phyloP scores from a whole-genome alignment of 1,284 basidiomycete species.

The Lignosus rhinocerotis region DNA sequence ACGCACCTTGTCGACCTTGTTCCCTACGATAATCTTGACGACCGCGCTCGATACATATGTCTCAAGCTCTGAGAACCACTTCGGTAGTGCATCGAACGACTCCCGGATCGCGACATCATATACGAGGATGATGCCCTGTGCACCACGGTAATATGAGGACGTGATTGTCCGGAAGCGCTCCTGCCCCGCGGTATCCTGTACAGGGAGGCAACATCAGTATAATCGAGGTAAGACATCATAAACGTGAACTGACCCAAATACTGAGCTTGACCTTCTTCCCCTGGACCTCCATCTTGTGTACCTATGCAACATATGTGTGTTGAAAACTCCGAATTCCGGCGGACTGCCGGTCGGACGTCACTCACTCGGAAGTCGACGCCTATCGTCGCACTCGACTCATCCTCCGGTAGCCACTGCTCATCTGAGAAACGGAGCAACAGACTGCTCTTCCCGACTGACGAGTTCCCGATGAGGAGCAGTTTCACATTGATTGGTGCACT shows the following conservation, averaged over 20 bases:
- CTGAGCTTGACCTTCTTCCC: constrained; percentile 80
- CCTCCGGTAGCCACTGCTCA: constrained; percentile 93
- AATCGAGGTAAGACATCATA: neutral
- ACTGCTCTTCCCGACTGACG: constrained; percentile 91
- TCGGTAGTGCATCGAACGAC: constrained; percentile 89
- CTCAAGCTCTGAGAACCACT: constrained; percentile 94
- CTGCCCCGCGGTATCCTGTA: constrained; percentile 89
- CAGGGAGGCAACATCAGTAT: neutral
- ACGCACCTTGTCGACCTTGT: constrained; percentile 91
- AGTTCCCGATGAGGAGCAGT: constrained; percentile 81
- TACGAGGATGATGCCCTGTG: constrained; percentile 92
- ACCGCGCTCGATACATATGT: constrained; percentile 88
- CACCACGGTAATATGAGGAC: constrained; percentile 89
- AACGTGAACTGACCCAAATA: constrained; percentile 64
- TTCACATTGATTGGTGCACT: constrained; percentile 59
- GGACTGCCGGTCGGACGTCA: constrained; percentile 13
- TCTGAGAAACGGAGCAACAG: constrained; percentile 93
- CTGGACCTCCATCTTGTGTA: constrained; percentile 81
- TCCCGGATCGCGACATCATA: constrained; percentile 93
- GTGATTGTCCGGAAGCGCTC: constrained; percentile 92
- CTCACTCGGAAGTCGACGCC: constrained; percentile 81
- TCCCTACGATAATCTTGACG: constrained; percentile 94
- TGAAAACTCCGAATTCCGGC: constrained; percentile 1
- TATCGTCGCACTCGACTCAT: constrained; percentile 95
- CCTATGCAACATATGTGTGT: constrained; percentile 43